phyloP scores from a whole-genome alignment of 2,329 filamentous ascomycete genomes.

The Aspergillus chevalieri region DNA sequence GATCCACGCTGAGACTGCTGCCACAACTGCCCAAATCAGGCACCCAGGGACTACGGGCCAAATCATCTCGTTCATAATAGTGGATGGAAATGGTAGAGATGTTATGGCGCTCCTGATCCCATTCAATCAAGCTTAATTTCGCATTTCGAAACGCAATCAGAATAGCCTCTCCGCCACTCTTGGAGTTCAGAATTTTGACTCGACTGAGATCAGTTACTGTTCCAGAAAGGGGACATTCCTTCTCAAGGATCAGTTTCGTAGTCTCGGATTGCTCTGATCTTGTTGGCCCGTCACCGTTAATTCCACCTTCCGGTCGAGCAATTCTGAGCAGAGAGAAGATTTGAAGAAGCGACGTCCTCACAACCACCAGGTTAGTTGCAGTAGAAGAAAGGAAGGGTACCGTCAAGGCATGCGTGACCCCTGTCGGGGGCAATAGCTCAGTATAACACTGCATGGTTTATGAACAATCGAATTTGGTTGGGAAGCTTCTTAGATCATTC shows the following conservation, averaged over 20 bases:
- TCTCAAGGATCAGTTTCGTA: conserved; percentile 75
- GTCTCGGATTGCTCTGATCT: conserved; percentile 59
- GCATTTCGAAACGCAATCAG: conserved; percentile 83
- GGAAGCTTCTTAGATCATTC: background rate
- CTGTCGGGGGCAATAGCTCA: conserved; percentile 88
- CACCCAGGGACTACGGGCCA: conserved; percentile 75
- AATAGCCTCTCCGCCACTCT: conserved; percentile 75
- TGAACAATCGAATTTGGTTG: conserved; percentile 1
- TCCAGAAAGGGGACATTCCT: conserved; percentile 77
- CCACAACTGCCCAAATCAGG: conserved; percentile 66
- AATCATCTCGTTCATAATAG: conserved; percentile 93
- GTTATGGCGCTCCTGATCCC: conserved; percentile 73
- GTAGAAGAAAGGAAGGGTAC: conserved; percentile 70
- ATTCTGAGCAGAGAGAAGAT: conserved; percentile 72
- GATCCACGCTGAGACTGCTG: conserved; percentile 81
- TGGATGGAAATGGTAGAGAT: conserved; percentile 91
- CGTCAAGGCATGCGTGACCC: conserved; percentile 79
- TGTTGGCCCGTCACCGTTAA: conserved; percentile 45
- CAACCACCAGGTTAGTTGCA: conserved; percentile 79
- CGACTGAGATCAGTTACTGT: conserved; percentile 77
- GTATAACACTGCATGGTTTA: conserved; percentile 87
- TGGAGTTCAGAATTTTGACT: conserved; percentile 65
- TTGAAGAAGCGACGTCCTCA: conserved; percentile 87
- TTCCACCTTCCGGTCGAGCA: conserved; percentile 38
- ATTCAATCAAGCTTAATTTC: conserved; percentile 87